These are phyloP conservation scores for Neonectria ditissima DNA, from an alignment of 2,329 filamentous ascomycete genomes.

Conservation along the genomic window DNA sequence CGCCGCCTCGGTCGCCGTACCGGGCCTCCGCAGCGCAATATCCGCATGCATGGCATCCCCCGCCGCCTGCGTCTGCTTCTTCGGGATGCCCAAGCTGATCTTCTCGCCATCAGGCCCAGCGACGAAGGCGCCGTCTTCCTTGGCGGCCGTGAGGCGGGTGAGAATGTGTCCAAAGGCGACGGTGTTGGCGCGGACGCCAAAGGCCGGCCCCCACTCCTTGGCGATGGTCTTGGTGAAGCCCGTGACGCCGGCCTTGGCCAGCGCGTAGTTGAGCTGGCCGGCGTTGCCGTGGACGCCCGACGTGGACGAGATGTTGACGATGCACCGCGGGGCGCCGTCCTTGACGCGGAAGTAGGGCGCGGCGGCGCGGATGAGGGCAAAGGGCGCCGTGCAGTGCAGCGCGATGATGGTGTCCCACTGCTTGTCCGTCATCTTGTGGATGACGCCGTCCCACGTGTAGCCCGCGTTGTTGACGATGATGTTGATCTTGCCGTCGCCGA, in stretches of 20 bases:
- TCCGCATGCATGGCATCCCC: conserved; percentile 67
- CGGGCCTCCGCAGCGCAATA: conserved; percentile 82
- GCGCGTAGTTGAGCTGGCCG: conserved; percentile 89
- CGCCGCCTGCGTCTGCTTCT: conserved; percentile 63
- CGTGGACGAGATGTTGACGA: conserved; percentile 88
- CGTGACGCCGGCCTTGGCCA: conserved; percentile 85
- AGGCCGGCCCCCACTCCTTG: conserved; percentile 89
- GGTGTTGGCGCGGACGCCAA: conserved; percentile 85
- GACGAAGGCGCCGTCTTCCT: conserved; percentile 85
- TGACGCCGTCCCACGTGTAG: conserved; percentile 93
- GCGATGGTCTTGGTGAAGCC: conserved; percentile 91
- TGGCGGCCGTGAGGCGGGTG: conserved; percentile 84
- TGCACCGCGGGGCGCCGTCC: conserved; percentile 80
- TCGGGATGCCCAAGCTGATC: conserved; percentile 79
- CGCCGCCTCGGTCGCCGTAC: conserved; percentile 84
- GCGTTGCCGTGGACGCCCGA: conserved; percentile 88
- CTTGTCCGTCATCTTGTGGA: conserved; percentile 92
- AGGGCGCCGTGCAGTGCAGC: conserved; percentile 86
- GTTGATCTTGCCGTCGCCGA: conserved; percentile 88
- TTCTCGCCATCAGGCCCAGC: conserved; percentile 80
- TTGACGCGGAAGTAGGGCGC: conserved; percentile 90
- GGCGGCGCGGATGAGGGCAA: conserved; percentile 83
- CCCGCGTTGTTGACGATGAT: conserved; percentile 93
- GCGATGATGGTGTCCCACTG: conserved; percentile 92
- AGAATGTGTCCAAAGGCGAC: conserved; percentile 86